Conservation (phyloP, 2,329 filamentous ascomycete genomes). For the Aureobasidium sp. region DNA sequence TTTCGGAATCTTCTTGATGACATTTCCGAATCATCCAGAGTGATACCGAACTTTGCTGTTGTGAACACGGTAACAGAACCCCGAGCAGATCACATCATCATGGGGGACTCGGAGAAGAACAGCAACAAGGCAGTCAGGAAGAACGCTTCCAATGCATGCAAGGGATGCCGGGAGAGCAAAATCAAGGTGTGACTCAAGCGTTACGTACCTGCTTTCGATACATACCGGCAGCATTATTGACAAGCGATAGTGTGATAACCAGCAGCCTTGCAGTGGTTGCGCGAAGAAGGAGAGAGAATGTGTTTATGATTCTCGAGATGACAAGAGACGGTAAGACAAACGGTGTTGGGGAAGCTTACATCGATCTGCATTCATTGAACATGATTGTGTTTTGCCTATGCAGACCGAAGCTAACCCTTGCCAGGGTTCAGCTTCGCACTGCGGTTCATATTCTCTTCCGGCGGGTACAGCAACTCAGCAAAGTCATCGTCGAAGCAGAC, state of each 20-base stretch:
- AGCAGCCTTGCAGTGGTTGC: constrained; percentile 19
- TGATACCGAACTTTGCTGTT: neutral
- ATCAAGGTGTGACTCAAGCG: constrained; percentile 10
- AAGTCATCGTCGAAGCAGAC: constrained; percentile 1
- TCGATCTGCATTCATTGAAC: no score
- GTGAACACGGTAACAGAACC: neutral
- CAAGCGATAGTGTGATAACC: constrained; percentile 15
- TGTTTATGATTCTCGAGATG: constrained; percentile 21
- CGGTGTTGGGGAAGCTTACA: neutral
- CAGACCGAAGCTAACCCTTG: neutral
- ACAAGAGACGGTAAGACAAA: constrained; percentile 22
- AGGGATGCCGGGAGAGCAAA: constrained; percentile 17
- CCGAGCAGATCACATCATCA: neutral
- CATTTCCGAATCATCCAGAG: neutral
- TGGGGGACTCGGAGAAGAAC: neutral
- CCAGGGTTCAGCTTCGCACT: neutral
- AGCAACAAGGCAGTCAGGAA: constrained; percentile 7
- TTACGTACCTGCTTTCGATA: neutral
- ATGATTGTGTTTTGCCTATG: neutral
- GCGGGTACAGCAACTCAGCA: constrained; percentile 1
- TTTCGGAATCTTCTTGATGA: neutral
- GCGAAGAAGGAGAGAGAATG: constrained; percentile 20
- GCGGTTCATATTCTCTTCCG: neutral
- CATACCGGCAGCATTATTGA: neutral
- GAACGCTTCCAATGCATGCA: constrained; percentile 18